Percentiles rank a stretch among this genome's conserved stretches.
phyloP scores from a whole-genome alignment of 2,329 filamentous ascomycete genomes.

The Ceratocystis cubensis region DNA sequence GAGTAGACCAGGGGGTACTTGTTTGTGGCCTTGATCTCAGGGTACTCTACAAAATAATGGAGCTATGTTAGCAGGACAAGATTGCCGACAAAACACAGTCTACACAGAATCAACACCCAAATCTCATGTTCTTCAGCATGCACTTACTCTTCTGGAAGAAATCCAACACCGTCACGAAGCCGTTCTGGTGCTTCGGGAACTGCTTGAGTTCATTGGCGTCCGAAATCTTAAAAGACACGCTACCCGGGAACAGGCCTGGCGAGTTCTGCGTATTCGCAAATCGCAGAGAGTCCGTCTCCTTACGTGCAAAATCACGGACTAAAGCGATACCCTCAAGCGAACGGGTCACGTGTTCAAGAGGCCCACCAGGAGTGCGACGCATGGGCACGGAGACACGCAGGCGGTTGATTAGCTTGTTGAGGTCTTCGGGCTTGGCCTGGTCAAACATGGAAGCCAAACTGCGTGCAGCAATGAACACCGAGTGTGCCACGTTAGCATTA shows the following conservation, averaged over 20 bases:
- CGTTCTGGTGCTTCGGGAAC: conserved; percentile 24
- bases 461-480: conserved; percentile 33
- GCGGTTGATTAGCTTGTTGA: conserved; percentile 34
- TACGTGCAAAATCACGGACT: conserved; percentile 1
- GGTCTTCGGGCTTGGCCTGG: conserved; percentile 33
- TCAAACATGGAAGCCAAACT: conserved; percentile 13
- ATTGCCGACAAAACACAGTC: too few relatives aligned
- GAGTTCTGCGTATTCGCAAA: not conserved
- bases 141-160: conserved; percentile 36
- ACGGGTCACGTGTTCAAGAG: not conserved
- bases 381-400: conserved; percentile 17
- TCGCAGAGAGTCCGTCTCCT: conserved; percentile 6
- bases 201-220: conserved; percentile 27
- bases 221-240: conserved; percentile 27
- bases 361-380: conserved; percentile 8
- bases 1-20: conserved; percentile 53
- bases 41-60: conserved; percentile 28
- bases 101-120: not conserved
- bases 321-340: conserved; percentile 14
- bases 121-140: not conserved
- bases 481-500: conserved; percentile 44
- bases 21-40: conserved; percentile 25
- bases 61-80: not conserved
- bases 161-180: conserved; percentile 32
- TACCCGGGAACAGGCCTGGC: conserved; percentile 15